phyloP scores from a whole-genome alignment of 441 rosid genomes.

The Cnidoscolus chayamansa region DNA sequence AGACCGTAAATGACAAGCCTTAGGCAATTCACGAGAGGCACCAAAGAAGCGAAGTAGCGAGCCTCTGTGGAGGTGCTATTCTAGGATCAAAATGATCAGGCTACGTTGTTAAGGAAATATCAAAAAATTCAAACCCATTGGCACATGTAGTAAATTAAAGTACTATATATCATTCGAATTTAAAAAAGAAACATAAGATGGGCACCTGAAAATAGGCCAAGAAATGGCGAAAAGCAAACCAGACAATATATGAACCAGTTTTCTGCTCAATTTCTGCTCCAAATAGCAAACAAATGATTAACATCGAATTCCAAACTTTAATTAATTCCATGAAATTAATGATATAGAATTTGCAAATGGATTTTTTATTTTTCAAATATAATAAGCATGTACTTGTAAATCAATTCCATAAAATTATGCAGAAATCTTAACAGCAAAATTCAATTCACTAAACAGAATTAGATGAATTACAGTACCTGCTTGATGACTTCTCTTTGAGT shows the following conservation, averaged over 20 bases:
- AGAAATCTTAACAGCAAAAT: neutral
- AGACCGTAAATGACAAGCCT: conserved; percentile 66
- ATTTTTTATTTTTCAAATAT: too few species aligned
- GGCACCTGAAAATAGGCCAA: conserved; percentile 87
- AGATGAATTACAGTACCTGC: conserved; percentile 40
- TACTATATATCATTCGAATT: too few species aligned
- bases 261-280: conserved; percentile 74
- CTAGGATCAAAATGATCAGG: conserved; percentile 32
- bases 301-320: neutral
- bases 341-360: too few species aligned
- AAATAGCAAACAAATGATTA: neutral
- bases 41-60: conserved; percentile 73
- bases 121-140: neutral
- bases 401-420: neutral
- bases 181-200: neutral
- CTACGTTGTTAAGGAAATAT: conserved; percentile 1
- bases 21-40: conserved; percentile 62
- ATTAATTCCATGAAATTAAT: too few species aligned
- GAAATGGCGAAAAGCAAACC: conserved; percentile 66
- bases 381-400: too few species aligned
- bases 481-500: conserved; percentile 53
- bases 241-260: conserved; percentile 81
- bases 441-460: neutral
- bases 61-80: conserved; percentile 62
- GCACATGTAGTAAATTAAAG: too few species aligned